Evolutionary conservation across 176 grass and related monocot genomes (phyloP).

Genomic region (Urochloa ruziziensis): DNA sequence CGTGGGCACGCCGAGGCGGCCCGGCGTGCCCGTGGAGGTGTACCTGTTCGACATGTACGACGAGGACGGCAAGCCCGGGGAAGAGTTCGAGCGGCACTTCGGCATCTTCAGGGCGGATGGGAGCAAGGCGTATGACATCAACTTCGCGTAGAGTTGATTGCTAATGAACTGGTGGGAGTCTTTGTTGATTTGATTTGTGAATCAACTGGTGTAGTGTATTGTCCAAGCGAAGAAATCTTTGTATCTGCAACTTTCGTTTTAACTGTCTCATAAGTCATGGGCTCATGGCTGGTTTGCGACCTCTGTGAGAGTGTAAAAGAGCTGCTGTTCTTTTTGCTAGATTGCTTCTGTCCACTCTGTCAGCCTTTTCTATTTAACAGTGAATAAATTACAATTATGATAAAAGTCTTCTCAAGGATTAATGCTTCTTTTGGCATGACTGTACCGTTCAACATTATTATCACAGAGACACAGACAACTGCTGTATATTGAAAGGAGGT

Average conservation of each 20-base stretch:
- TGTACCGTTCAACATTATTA: neutral
- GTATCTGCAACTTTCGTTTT: neutral
- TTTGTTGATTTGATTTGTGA: too few species aligned
- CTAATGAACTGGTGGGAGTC: neutral
- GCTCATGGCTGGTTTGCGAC: neutral
- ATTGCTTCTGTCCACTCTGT: neutral
- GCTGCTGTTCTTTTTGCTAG: neutral
- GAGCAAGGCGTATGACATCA: constrained; percentile 50
- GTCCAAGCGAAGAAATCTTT: neutral
- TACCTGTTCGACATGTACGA: constrained; percentile 80
- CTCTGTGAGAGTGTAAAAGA: neutral
- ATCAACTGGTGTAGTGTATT: neutral
- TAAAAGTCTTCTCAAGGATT: too few species aligned
- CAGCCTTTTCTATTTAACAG: neutral
- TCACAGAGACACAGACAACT: neutral
- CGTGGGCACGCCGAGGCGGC: constrained; percentile 48
- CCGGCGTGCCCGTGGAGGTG: constrained; percentile 48
- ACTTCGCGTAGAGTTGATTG: constrained; percentile 18
- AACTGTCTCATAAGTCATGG: neutral
- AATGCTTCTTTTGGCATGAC: too few species aligned
- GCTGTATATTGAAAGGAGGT: neutral
- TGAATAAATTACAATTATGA: neutral
- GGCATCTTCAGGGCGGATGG: constrained; percentile 66
- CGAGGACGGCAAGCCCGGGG: constrained; percentile 56
- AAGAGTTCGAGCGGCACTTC: constrained; percentile 62